A percentile compares a stretch with the other conserved stretches of the same genome.
Conservation (phyloP, 768 basidiomycete genomes). For the Coprinopsis sp. region DNA sequence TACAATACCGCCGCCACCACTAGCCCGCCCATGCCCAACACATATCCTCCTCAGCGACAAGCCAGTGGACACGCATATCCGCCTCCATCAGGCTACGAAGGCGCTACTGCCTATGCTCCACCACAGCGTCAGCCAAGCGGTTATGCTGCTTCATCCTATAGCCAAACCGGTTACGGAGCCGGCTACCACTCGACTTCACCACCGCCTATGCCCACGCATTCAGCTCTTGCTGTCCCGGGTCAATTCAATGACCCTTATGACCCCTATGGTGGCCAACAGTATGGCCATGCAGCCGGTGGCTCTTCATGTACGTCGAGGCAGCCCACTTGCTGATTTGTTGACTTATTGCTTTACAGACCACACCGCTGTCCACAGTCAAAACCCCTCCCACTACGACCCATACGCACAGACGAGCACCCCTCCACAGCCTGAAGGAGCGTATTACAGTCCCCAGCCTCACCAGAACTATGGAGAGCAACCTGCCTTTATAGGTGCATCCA, state of each 20-base stretch:
- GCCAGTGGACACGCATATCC: conserved; percentile 35
- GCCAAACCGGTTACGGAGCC: conserved; percentile 7
- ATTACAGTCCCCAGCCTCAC: conserved; percentile 27
- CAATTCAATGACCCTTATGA: conserved; percentile 34
- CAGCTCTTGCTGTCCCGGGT: conserved; percentile 28
- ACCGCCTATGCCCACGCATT: conserved; percentile 25
- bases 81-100: conserved; percentile 31
- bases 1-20: conserved; percentile 33
- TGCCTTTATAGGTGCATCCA: conserved; percentile 1
- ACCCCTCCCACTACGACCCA: conserved; percentile 47
- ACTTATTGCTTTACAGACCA: conserved; percentile 41
- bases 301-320: conserved; percentile 45
- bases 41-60: conserved; percentile 43
- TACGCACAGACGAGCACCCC: conserved; percentile 28
- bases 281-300: conserved; percentile 51
- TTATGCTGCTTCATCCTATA: conserved; percentile 16
- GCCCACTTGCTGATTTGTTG: conserved; percentile 1
- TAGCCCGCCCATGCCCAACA: conserved; percentile 23
- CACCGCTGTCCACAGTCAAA: conserved; percentile 48
- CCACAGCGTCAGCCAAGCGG: conserved; percentile 17
- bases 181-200: conserved; percentile 21
- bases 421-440: conserved; percentile 19
- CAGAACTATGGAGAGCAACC: conserved; percentile 32
- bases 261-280: conserved; percentile 25
- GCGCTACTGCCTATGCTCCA: conserved; percentile 9